These are phyloP conservation scores for Petunia hybrid DNA, from an alignment of 305 asterid species.

Conservation along the genomic window DNA sequence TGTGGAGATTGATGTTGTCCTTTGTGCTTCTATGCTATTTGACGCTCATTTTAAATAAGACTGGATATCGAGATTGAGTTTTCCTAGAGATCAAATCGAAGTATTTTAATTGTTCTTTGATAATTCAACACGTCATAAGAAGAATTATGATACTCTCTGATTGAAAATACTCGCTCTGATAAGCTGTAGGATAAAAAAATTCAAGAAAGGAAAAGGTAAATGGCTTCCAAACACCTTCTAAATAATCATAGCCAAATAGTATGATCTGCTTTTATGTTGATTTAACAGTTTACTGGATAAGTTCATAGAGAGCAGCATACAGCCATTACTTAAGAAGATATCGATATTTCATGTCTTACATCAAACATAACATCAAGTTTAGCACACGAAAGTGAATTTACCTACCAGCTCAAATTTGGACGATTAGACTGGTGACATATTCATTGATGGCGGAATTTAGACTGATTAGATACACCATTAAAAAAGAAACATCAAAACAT, in stretches of 20 bases:
- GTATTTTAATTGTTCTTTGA: too few relatives aligned
- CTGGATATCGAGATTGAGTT: too few relatives aligned
- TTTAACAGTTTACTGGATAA: neutral
- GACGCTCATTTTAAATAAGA: neutral
- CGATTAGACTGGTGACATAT: neutral
- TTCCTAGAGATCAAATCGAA: neutral
- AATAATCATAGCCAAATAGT: neutral
- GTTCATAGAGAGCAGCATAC: neutral
- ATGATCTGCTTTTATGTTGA: neutral
- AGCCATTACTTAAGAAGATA: too few relatives aligned
- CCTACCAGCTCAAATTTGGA: neutral
- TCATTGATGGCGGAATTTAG: neutral
- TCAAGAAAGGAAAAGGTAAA: neutral
- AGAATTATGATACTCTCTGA: neutral
- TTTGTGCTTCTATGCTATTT: neutral
- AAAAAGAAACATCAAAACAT: too few relatives aligned
- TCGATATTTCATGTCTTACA: neutral
- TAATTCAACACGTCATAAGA: neutral
- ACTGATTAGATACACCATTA: neutral
- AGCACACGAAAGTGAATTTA: neutral
- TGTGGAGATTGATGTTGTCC: neutral
- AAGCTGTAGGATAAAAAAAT: neutral
- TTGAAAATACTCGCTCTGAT: neutral
- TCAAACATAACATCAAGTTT: neutral
- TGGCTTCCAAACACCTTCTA: neutral